Percentiles rank a stretch among this genome's conserved stretches.
Conservation (phyloP, 1,139 yeast species). For the Candida labiduridarum region DNA sequence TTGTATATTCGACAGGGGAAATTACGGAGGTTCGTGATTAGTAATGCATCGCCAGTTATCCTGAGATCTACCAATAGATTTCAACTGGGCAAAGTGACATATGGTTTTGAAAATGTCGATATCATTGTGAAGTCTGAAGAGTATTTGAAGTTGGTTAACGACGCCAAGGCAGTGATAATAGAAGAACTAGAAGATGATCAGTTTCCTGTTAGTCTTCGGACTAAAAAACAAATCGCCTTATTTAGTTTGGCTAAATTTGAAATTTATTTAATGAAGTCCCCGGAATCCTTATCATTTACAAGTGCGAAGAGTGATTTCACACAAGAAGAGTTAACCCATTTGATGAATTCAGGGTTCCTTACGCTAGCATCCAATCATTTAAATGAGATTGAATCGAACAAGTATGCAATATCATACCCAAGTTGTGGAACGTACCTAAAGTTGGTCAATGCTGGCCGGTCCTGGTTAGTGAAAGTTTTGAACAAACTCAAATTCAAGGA, state of each 20-base stretch:
- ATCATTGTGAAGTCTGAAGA: conserved; percentile 31
- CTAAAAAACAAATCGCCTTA: background rate
- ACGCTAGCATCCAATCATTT: conserved; percentile 54
- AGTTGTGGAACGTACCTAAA: conserved; percentile 60
- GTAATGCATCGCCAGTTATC: conserved; percentile 50
- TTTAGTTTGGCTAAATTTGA: conserved; percentile 26
- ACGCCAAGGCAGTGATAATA: conserved; percentile 9
- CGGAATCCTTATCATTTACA: conserved; percentile 34
- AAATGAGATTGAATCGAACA: conserved; percentile 47
- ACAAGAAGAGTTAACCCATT: conserved; percentile 28
- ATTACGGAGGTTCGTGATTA: conserved; percentile 41
- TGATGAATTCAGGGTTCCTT: conserved; percentile 56
- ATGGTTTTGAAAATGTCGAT: conserved; percentile 50
- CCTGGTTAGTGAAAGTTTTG: conserved; percentile 52
- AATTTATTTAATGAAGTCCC: conserved; percentile 27
- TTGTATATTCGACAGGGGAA: conserved; percentile 34
- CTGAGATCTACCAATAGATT: conserved; percentile 38
- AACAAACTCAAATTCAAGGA: conserved; percentile 53
- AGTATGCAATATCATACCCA: conserved; percentile 59
- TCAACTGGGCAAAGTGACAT: conserved; percentile 40
- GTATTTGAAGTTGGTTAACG: conserved; percentile 24
- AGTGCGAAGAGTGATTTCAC: conserved; percentile 24
- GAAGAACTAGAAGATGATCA: conserved; percentile 3
- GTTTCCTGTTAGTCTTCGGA: background rate
- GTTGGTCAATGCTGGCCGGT: conserved; percentile 47